Evolutionary conservation across 192 early-diverging fungal genomes (phyloP).

Genomic region (Entomortierella chlamydospora): DNA sequence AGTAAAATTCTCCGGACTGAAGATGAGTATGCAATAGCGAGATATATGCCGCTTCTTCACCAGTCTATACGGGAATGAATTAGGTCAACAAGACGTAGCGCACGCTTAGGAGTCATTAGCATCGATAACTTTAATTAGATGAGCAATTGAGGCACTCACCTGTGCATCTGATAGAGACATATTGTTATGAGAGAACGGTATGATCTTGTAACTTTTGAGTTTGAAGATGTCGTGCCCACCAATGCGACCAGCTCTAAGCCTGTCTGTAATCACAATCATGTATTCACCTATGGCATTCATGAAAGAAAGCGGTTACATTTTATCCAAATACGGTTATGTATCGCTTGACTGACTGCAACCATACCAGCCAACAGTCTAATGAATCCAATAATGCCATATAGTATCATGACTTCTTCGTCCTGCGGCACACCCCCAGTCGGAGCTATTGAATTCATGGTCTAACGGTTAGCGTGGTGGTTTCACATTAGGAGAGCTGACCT

Average conservation of each 20-base stretch:
- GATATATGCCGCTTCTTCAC: slow-evolving; percentile 62
- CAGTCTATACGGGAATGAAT: slow-evolving; percentile 25
- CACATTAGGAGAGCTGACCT: no score
- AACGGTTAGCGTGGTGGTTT: no score
- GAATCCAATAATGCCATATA: slow-evolving; percentile 81
- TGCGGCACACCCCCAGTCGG: slow-evolving; percentile 28
- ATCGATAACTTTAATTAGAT: no score
- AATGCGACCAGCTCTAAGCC: slow-evolving; percentile 70
- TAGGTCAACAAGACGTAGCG: background rate
- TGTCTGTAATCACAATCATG: slow-evolving; percentile 78
- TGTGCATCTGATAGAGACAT: slow-evolving; percentile 53
- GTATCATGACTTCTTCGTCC: slow-evolving; percentile 65
- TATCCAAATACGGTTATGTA: background rate
- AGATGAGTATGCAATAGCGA: slow-evolving; percentile 62
- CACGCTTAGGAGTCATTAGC: no score
- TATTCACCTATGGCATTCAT: slow-evolving; percentile 72
- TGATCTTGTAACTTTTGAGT: slow-evolving; percentile 65
- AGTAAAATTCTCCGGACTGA: slow-evolving; percentile 69
- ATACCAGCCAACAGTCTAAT: slow-evolving; percentile 75
- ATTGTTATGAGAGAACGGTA: slow-evolving; percentile 60
- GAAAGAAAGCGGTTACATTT: background rate
- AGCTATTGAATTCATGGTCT: no score
- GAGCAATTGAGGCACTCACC: slow-evolving; percentile 42
- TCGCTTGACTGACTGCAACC: background rate
- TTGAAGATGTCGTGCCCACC: slow-evolving; percentile 74